phyloP scores from a whole-genome alignment of 441 rosid species.

The Pelargonium australe region DNA sequence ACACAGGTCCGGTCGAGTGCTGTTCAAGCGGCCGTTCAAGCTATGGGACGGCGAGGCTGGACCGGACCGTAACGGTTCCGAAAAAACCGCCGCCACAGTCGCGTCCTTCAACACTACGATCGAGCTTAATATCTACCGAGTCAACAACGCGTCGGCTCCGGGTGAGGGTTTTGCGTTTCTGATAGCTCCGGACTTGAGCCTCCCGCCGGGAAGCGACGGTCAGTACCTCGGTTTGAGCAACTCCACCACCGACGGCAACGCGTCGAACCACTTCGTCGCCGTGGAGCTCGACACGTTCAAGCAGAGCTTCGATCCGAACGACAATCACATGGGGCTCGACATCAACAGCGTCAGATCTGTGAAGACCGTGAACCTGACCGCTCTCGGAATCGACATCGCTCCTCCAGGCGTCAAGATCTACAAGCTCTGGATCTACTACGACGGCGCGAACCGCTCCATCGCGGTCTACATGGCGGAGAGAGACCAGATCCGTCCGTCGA shows the following conservation, averaged over 20 bases:
- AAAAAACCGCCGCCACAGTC: background rate
- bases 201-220: conserved; percentile 32
- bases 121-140: conserved; percentile 33
- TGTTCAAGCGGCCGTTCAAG: conserved; percentile 27
- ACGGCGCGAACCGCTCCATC: conserved; percentile 24
- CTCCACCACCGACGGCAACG: conserved; percentile 35
- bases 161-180: conserved; percentile 51
- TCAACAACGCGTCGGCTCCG: conserved; percentile 17
- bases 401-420: conserved; percentile 22
- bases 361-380: conserved; percentile 24
- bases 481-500: conserved; percentile 20
- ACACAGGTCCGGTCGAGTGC: conserved; percentile 38
- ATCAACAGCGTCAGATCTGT: conserved; percentile 36
- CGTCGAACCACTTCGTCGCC: conserved; percentile 38
- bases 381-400: conserved; percentile 28
- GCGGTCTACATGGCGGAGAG: conserved; percentile 36
- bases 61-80: too few species aligned
- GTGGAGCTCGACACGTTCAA: conserved; percentile 49
- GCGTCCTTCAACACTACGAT: conserved; percentile 48
- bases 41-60: conserved; percentile 35
- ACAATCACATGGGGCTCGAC: conserved; percentile 49
- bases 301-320: conserved; percentile 45
- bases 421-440: conserved; percentile 39
- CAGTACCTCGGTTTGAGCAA: conserved; percentile 47
- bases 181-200: conserved; percentile 31